Base-by-base conservation (phyloP, 305 asterid species). In the Fraxinus dipetala region DNA sequence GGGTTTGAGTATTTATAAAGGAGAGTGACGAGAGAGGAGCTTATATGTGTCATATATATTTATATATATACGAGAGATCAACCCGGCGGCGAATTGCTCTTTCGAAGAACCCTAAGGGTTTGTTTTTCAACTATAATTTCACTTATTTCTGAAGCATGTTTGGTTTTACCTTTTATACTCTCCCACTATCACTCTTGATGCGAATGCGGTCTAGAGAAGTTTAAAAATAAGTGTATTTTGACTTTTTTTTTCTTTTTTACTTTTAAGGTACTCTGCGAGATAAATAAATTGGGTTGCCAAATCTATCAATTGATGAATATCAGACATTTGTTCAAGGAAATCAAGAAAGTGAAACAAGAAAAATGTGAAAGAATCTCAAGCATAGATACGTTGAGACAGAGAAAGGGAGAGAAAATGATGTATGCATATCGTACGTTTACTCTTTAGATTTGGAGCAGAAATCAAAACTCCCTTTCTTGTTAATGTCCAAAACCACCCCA, bases 61-160 rank as follows among this genome's bases (percentile, higher is more conserved):
- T 51, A 14, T 51, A 51, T 16, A 51, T 16, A 16, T 1, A 51
- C 63, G 79, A 77, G 75, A 81, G 83, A 90, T 87, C 89, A 89
- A 84, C 86, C 87, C 85, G 95, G 97, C 97, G 97, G 97, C 97
- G 93, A 88, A 86, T 85, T 83, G 88, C 83, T 86, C 83, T 85
- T 61, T 81, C 92, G 83, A 81, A 86, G 92, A 89, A 89, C 87
- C 92, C 90, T 83, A 89, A 89, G 92, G 97, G 95, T 91, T 92
- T 86, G 89, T 78, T 89, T 83, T 82, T 70, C 90, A 85, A 85
- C 87, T 85, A 80, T 83, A 80, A 78, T 84, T 75, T 14, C 61
- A 16, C 61, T 48, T 48, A 16, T 48, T 16, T 48, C 16, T 48
- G 61, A 22, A 16, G 8, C 22, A n/a, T 51, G 63, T 51, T 51